Evolutionary conservation across 148 eudicot species (phyloP).

Genomic region (Persicaria tinctoria): DNA sequence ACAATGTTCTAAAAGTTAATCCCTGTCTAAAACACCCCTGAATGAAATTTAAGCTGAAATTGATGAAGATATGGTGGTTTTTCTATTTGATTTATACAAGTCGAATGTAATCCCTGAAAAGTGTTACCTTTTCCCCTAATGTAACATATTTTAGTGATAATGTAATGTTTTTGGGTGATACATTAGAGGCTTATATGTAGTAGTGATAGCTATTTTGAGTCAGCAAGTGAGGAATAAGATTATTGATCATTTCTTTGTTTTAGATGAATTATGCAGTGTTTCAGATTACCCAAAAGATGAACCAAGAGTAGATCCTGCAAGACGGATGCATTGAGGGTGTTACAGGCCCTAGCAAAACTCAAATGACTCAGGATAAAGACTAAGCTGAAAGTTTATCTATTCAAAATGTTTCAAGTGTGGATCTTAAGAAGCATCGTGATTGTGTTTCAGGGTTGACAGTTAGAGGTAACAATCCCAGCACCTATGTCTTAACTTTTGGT

Average conservation of each 20-base stretch:
- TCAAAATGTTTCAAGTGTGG: slow-evolving; percentile 39
- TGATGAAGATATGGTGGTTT: no score
- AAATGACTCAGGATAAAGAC: slow-evolving; percentile 27
- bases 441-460: slow-evolving; percentile 59
- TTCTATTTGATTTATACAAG: no score
- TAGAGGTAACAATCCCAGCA: slow-evolving; percentile 54
- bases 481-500: neutral
- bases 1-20: no score
- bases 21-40: no score
- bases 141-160: neutral
- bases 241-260: slow-evolving; percentile 31
- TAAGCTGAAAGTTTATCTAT: slow-evolving; percentile 36
- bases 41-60: no score
- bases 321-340: slow-evolving; percentile 20
- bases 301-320: slow-evolving; percentile 13
- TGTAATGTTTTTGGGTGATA: no score
- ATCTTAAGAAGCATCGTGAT: slow-evolving; percentile 70
- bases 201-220: slow-evolving; percentile 10
- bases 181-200: no score
- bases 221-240: slow-evolving; percentile 18
- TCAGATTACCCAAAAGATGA: slow-evolving; percentile 19
- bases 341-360: slow-evolving; percentile 24
- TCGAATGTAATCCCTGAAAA: no score
- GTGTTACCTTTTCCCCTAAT: no score
- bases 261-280: slow-evolving; percentile 43